Conservation (phyloP, 345 rosid species). For the Lepidium africanum region DNA sequence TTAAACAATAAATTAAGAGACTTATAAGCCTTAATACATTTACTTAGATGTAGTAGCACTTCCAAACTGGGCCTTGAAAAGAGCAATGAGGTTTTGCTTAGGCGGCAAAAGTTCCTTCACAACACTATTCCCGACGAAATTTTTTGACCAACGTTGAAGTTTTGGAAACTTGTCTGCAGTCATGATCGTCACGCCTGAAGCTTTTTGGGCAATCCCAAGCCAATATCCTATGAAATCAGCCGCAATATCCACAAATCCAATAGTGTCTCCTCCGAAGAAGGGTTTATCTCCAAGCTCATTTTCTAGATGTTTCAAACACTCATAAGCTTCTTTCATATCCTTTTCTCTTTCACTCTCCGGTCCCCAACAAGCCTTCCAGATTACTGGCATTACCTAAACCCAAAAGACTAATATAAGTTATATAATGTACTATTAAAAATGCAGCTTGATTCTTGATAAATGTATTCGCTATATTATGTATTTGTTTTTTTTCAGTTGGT, state of each 20-base stretch:
- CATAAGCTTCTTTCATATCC: conserved; percentile 30
- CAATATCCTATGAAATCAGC: conserved; percentile 38
- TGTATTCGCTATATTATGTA: no score
- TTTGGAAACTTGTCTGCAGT: conserved; percentile 42
- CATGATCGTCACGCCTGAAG: conserved; percentile 31
- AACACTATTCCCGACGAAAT: conserved; percentile 18
- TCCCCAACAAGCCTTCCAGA: conserved; percentile 32
- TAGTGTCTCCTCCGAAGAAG: conserved; percentile 56
- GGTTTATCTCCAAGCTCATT: conserved; percentile 42
- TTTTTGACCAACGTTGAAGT: conserved; percentile 32
- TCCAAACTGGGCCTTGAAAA: conserved; percentile 23
- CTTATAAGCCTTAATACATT: not conserved
- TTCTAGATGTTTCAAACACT: conserved; percentile 37
- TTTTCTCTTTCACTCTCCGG: conserved; percentile 27
- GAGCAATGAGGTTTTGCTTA: conserved; percentile 27
- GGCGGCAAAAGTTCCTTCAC: conserved; percentile 41
- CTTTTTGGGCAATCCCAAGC: conserved; percentile 35
- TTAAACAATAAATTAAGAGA: not conserved
- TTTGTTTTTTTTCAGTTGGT: no score
- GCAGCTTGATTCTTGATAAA: not conserved
- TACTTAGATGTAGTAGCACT: not conserved
- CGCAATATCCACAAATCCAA: conserved; percentile 53
- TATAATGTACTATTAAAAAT: not conserved
- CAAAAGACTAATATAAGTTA: not conserved
- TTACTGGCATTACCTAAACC: conserved; percentile 26